phyloP scores from a whole-genome alignment of 2,329 filamentous ascomycete species.

The Pseudogymnoascus sp. region DNA sequence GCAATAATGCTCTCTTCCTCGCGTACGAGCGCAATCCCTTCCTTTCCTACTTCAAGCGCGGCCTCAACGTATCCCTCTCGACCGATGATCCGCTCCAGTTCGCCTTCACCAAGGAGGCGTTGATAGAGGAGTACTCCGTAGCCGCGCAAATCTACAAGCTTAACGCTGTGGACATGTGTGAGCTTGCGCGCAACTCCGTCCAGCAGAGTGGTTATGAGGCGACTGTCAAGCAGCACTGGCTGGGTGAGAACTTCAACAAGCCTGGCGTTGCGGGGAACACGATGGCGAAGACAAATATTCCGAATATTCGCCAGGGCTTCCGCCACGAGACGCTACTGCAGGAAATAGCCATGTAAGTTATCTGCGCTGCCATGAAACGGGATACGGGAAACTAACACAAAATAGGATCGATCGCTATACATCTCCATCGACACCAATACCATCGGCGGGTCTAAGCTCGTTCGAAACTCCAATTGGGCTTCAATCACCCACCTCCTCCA shows the following conservation, averaged over 20 bases:
- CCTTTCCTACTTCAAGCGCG: conserved; percentile 88
- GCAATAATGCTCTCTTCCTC: conserved; percentile 93
- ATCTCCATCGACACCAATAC: background rate
- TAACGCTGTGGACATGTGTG: conserved; percentile 95
- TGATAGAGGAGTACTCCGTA: conserved; percentile 97
- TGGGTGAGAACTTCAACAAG: conserved; percentile 68
- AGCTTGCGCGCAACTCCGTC: conserved; percentile 92
- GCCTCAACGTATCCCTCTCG: conserved; percentile 89
- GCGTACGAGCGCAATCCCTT: conserved; percentile 97
- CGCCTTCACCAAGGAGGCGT: conserved; percentile 93
- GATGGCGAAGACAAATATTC: conserved; percentile 94
- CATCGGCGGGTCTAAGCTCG: background rate
- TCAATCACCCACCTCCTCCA: conserved; percentile 27
- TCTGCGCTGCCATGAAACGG: background rate
- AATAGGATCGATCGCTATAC: conserved; percentile 29
- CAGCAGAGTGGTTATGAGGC: conserved; percentile 90
- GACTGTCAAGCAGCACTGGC: conserved; percentile 82
- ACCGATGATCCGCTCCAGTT: conserved; percentile 97
- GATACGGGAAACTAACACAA: conserved; percentile 13
- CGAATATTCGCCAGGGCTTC: conserved; percentile 84
- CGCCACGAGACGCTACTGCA: conserved; percentile 77
- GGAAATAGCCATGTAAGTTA: conserved; percentile 72
- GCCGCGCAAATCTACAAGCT: conserved; percentile 98
- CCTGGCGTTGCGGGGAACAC: conserved; percentile 79
- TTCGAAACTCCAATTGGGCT: background rate